Evolutionary conservation across 139 green algal genomes (phyloP).

Genomic region (Chlorella sp.): DNA sequence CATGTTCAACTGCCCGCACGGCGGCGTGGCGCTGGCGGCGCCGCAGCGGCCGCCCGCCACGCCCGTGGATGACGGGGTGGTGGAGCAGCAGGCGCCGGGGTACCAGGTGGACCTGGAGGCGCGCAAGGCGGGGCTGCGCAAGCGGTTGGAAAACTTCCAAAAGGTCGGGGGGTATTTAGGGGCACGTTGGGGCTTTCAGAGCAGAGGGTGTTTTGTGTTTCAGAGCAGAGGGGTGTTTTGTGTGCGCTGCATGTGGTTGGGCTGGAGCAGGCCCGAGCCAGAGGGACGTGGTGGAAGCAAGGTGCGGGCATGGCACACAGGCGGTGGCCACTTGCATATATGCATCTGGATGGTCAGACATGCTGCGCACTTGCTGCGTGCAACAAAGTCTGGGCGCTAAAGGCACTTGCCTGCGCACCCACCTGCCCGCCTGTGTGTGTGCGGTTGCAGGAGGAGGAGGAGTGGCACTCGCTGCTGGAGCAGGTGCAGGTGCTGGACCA

Average conservation of each 20-base stretch:
- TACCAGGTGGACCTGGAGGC: conserved; percentile 49
- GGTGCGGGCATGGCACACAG: background rate
- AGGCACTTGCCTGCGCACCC: background rate
- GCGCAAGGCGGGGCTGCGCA: conserved; percentile 49
- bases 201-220: background rate
- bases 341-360: too few species aligned
- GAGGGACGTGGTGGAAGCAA: too few species aligned
- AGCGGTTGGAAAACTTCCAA: conserved; percentile 42
- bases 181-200: background rate
- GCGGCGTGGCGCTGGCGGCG: conserved; percentile 17
- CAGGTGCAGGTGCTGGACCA: conserved; percentile 37
- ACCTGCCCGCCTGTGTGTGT: background rate
- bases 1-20: conserved; percentile 76
- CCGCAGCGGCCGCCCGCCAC: background rate
- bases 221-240: background rate
- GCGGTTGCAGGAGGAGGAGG: conserved; percentile 52
- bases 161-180: conserved; percentile 24
- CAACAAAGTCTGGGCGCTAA: background rate
- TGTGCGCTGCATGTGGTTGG: background rate
- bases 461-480: conserved; percentile 52
- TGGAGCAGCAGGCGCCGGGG: conserved; percentile 15
- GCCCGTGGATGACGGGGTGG: conserved; percentile 5
- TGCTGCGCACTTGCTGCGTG: too few species aligned
- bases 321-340: too few species aligned
- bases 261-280: too few species aligned